These are phyloP conservation scores for Theobroma grandiflorum DNA, from an alignment of 441 rosid genomes.

Conservation along the genomic window DNA sequence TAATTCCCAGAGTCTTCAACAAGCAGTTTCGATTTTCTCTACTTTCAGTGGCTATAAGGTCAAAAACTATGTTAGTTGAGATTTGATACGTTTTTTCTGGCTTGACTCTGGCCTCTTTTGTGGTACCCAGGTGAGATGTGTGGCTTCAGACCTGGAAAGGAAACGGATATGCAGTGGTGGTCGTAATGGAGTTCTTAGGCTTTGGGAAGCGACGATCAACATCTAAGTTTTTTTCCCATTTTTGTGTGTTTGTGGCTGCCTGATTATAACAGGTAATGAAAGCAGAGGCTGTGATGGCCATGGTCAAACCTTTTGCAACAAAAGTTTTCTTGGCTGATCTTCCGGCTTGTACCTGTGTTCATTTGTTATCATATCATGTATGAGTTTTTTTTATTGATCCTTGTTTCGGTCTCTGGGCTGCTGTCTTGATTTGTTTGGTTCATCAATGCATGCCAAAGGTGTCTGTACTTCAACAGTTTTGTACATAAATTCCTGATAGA, in stretches of 20 bases:
- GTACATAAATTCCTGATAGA: too few species aligned
- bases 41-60: not conserved
- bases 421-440: not conserved
- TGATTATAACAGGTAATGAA: not conserved
- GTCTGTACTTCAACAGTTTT: not conserved
- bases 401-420: not conserved
- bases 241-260: conserved; percentile 5
- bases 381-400: not conserved
- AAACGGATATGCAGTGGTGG: conserved; percentile 99
- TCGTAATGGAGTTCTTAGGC: conserved; percentile 91
- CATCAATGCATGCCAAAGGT: not conserved
- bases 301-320: not conserved
- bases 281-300: not conserved
- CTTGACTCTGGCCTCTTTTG: not conserved
- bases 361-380: not conserved
- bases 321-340: not conserved
- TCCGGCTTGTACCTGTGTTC: not conserved
- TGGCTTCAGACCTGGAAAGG: conserved; percentile 94
- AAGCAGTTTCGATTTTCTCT: not conserved
- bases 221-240: conserved; percentile 47
- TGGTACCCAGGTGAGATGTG: conserved; percentile 81
- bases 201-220: conserved; percentile 99
- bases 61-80: not conserved
- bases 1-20: not conserved
- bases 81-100: not conserved